phyloP scores from a whole-genome alignment of 1,284 basidiomycete genomes.

The Malassezia sympodialis region DNA sequence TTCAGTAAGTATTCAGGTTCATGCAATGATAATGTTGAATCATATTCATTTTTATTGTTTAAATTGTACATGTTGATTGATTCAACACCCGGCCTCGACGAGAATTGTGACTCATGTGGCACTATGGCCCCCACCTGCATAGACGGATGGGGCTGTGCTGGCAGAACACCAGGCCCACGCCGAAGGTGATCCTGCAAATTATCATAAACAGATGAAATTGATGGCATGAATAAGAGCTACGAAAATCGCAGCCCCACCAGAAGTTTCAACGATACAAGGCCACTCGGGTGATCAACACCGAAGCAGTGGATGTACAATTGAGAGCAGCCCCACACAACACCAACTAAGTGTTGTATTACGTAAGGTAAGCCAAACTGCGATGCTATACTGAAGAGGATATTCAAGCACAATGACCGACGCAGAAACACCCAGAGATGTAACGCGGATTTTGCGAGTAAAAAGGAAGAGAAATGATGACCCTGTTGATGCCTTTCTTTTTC shows the following conservation, averaged over 20 bases:
- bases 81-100: neutral
- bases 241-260: neutral
- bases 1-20: neutral
- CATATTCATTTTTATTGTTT: neutral
- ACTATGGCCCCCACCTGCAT: neutral
- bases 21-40: neutral
- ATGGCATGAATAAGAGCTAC: neutral
- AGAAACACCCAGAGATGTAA: neutral
- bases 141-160: neutral
- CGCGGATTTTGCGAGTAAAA: conserved; percentile 35
- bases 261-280: neutral
- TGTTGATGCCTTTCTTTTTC: conserved; percentile 35
- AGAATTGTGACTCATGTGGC: neutral
- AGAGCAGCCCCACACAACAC: neutral
- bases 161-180: neutral
- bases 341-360: conserved; percentile 1
- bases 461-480: conserved; percentile 37
- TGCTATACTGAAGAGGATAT: neutral
- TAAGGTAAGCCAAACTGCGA: neutral
- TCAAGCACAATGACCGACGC: neutral
- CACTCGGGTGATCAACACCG: neutral
- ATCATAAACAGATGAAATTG: neutral
- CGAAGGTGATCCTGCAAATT: neutral
- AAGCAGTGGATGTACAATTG: neutral
- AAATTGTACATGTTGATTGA: neutral